Evolutionary conservation across 768 basidiomycete species (phyloP), one percentile per base, ranked within the genome.

Genomic region (Inosperma sp.): DNA sequence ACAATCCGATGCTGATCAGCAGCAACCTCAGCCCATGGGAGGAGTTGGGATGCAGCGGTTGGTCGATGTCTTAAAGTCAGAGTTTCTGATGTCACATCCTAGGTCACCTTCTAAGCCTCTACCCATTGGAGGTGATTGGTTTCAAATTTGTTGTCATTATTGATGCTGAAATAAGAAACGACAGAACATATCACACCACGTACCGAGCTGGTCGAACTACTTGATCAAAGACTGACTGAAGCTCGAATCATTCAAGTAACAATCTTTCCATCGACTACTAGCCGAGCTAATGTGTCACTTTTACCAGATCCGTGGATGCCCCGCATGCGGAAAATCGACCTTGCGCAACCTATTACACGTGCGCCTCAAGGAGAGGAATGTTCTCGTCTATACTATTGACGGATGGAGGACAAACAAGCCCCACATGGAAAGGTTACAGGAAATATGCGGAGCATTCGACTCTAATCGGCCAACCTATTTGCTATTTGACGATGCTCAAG

Each of bases 401-500:
- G 43, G 43, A 30, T 44, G 43, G 43, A 14, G 4, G 21, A 14
- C 1, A 30, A 30, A 7, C 43, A 44, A 44, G 12, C 12, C 10
- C 17, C 26, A 44, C 43, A 13, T 3, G 13, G 14, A 34, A 0
- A 23, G 4, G 45, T 33, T 46, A 12, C 5, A 29, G 22, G 45
- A 46, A 34, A 0, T 46, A 34, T 46, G 45, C 12, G 45, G 45
- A n/a, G 21, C 4, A n/a, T 46, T 46, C 30, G 30, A 46, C 21
- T 33, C 19, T 34, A 46, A 29, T 23, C 31, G 21, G 8, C 44
- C 44, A 33, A 46, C 31, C 13, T 34, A 34, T 34, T 46, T 46
- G 34, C 44, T 46, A 22, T 46, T 46, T 46, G 44, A 46, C 31
- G 31, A 46, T n/a, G 44, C 21, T 34, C 44, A 46, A 46, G 31